phyloP scores from a whole-genome alignment of 768 basidiomycete genomes.

The Myochromella boudieri region DNA sequence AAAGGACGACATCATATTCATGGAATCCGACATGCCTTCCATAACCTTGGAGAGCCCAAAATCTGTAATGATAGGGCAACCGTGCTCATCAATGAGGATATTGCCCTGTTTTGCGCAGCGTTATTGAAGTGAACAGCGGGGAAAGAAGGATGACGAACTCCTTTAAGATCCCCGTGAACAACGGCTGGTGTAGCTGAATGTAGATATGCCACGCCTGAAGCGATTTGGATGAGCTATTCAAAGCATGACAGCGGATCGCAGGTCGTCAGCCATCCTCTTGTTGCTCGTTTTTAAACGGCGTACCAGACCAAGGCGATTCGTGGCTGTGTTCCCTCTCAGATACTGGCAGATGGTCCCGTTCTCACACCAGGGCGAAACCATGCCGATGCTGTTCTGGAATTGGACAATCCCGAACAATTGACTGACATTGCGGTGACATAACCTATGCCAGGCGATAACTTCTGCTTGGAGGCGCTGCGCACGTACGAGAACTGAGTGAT shows the following conservation, averaged over 20 bases:
- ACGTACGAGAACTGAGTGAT: not conserved
- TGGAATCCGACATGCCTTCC: slow-evolving; percentile 46
- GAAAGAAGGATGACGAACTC: slow-evolving; percentile 34
- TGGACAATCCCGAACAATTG: slow-evolving; percentile 57
- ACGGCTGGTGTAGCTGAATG: slow-evolving; percentile 55
- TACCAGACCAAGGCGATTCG: slow-evolving; percentile 49
- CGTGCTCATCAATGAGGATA: slow-evolving; percentile 53
- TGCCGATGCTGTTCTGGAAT: slow-evolving; percentile 49
- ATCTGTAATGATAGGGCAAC: slow-evolving; percentile 56
- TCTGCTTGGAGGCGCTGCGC: slow-evolving; percentile 55
- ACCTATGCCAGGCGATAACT: slow-evolving; percentile 55
- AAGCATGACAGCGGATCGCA: not conserved
- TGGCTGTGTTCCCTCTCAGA: slow-evolving; percentile 39
- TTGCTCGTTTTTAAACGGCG: slow-evolving; percentile 15
- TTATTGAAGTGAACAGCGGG: not conserved
- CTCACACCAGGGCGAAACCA: slow-evolving; percentile 66
- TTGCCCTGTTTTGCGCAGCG: slow-evolving; percentile 41
- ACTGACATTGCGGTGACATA: slow-evolving; percentile 55
- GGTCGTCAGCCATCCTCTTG: not conserved
- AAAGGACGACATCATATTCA: slow-evolving; percentile 38
- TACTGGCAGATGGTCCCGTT: slow-evolving; percentile 57
- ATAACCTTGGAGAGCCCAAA: slow-evolving; percentile 62
- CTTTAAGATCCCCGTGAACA: slow-evolving; percentile 63
- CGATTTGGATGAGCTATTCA: slow-evolving; percentile 51
- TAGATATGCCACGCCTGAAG: slow-evolving; percentile 56